A percentile compares a stretch with the other conserved stretches of the same genome.
Evolutionary conservation across 768 basidiomycete species (phyloP).

Genomic region (Naganishia vishniacii): DNA sequence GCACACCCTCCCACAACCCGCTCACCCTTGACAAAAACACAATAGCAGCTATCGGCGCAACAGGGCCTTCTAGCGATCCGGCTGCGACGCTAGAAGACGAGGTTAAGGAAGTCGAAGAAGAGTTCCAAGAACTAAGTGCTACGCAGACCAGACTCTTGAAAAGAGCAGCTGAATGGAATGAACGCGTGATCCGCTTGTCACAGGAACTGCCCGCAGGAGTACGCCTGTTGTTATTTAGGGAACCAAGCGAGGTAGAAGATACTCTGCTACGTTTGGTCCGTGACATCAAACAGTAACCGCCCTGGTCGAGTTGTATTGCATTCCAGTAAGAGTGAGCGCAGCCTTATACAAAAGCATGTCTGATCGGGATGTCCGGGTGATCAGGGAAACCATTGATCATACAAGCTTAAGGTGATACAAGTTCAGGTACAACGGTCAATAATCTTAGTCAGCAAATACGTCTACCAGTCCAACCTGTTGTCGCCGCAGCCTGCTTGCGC

Average conservation of each 20-base stretch:
- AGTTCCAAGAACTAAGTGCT: constrained; percentile 24
- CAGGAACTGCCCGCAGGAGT: constrained; percentile 11
- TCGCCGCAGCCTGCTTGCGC: constrained; percentile 27
- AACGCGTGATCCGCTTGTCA: constrained; percentile 9
- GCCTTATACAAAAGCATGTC: no score
- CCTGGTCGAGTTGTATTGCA: neutral
- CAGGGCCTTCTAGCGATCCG: constrained; percentile 5
- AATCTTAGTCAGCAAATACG: neutral
- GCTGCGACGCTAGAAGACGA: constrained; percentile 9
- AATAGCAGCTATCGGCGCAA: neutral
- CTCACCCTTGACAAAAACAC: neutral
- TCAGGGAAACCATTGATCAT: no score
- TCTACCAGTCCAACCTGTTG: constrained; percentile 33
- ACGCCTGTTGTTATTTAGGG: constrained; percentile 20
- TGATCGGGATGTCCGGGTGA: no score
- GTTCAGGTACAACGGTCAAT: neutral
- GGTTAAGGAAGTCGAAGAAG: constrained; percentile 10
- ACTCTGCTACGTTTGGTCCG: constrained; percentile 17
- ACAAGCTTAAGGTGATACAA: no score
- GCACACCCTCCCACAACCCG: neutral
- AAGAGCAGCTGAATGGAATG: constrained; percentile 25
- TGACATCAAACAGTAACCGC: neutral
- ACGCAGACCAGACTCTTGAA: constrained; percentile 24
- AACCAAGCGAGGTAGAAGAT: constrained; percentile 24
- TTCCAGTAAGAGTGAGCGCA: neutral